Evolutionary conservation across 1,139 yeast genomes (phyloP).

Genomic region (Geotrichum reessii): DNA sequence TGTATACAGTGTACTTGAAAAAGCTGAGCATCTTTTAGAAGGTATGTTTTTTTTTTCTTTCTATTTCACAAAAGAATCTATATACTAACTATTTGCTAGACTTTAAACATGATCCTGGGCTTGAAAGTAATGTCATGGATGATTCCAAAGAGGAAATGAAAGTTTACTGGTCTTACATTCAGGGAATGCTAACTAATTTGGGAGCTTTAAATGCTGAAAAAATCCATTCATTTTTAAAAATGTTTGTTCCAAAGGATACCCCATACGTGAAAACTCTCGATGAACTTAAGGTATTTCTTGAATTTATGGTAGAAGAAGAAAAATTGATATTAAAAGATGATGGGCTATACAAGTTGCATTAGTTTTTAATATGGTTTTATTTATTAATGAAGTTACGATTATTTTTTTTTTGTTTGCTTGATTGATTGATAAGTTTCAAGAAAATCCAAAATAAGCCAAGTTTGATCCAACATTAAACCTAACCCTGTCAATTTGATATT

Average conservation of each 20-base stretch:
- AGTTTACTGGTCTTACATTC: constrained; percentile 46
- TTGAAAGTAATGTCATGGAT: constrained; percentile 20
- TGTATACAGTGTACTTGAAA: constrained; percentile 27
- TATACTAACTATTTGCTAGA: constrained; percentile 26
- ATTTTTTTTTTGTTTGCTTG: neutral
- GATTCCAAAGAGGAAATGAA: constrained; percentile 37
- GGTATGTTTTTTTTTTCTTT: constrained; percentile 38
- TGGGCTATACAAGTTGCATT: constrained; percentile 12
- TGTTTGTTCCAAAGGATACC: constrained; percentile 51
- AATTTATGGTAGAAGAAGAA: constrained; percentile 43
- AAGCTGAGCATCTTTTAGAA: constrained; percentile 31
- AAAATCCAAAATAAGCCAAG: too few relatives aligned
- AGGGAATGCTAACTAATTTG: constrained; percentile 52
- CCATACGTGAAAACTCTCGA: constrained; percentile 40
- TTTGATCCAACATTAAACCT: neutral
- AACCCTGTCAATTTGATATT: neutral
- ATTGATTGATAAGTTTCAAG: neutral
- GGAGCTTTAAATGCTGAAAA: constrained; percentile 46
- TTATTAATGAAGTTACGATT: neutral
- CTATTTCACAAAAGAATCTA: constrained; percentile 28
- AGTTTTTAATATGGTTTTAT: neutral
- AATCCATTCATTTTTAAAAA: constrained; percentile 49
- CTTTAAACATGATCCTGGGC: neutral
- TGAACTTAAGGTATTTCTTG: constrained; percentile 41
- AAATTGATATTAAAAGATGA: constrained; percentile 29